Evolutionary conservation across 495 filamentous ascomycete genomes (phyloP), one percentile per base, ranked within the genome.

Genomic region (Tuber calosporum): DNA sequence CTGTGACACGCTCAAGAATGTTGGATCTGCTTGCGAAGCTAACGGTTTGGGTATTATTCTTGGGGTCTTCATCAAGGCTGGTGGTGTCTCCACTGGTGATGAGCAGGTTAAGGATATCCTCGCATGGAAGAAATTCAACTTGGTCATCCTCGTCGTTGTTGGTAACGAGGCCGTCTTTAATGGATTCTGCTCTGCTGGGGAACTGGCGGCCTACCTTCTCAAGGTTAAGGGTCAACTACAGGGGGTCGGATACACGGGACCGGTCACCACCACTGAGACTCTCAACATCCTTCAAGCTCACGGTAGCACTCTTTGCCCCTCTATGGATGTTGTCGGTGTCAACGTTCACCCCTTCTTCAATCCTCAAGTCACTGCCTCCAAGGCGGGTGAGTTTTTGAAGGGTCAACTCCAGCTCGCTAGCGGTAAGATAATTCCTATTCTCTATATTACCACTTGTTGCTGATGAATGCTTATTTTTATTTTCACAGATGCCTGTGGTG

Each of bases 341-440:
- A 97, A 96, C 87, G 88, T 94, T 81, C 94, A 98, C 83, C 89
- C 93, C 82, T 98, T 91, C 90, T 98, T 97, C 90, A 93, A 96
- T 87, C 75, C 88, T 68, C 81, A 84, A 66, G 87, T 89, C 66
- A 76, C 81, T 71, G 86, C 93, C 68, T 77, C 78, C 3, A 70
- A 87, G 67, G 94, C 94, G 67, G 94, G 94, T 82, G 79, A 82
- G 48, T 97, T 97, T 83, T 89, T 92, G 73, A 81, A 83, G 62
- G 72, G 82, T 74, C 88, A 96, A 86, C 86, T 94, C 71, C 82
- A 85, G 19, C 82, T 89, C 76, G 87, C 95, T 68, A 86, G 89
- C 78, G 72, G 73, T 79, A 79, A 68, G 72, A 58, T 15, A 53
- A 22, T 6, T 20, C 40, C 1, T 22, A 26, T 45, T 43, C 41